Conservation (phyloP, 306 rosid species). For the Gillenia trifoliata region DNA sequence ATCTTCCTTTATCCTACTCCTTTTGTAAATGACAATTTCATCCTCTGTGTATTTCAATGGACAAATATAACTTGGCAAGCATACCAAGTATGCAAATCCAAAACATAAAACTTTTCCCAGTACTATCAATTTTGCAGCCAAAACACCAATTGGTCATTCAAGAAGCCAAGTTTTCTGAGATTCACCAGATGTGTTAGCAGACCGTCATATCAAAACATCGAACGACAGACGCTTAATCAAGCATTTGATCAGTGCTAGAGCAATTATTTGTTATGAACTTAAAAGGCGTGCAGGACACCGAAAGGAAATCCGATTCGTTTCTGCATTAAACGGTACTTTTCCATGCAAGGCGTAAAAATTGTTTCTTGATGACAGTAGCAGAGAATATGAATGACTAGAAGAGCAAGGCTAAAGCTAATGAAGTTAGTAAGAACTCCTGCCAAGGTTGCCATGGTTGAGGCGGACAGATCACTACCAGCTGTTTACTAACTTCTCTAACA, state of each 20-base stretch:
- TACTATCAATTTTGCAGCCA: no score
- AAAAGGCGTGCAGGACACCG: not conserved
- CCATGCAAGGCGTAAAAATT: not conserved
- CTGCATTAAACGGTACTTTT: not conserved
- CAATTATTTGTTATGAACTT: not conserved
- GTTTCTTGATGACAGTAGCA: not conserved
- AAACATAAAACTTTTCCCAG: no score
- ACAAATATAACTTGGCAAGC: no score
- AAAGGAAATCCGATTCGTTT: not conserved
- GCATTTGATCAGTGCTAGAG: not conserved
- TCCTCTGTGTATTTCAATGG: not conserved
- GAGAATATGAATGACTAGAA: not conserved
- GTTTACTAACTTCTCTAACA: not conserved
- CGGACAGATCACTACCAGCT: not conserved
- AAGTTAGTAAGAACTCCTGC: not conserved
- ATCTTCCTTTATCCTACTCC: not conserved
- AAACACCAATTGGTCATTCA: no score
- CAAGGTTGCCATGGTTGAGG: constrained; percentile 2
- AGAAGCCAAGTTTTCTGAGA: not conserved
- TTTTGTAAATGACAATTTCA: not conserved
- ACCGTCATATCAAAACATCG: not conserved
- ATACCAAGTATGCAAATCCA: no score
- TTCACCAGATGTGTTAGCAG: not conserved
- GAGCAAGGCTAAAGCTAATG: not conserved
- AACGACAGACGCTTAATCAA: not conserved